Percentiles rank a stretch among this genome's conserved stretches.
Evolutionary conservation across 169 alveolate genomes (phyloP).

Genomic region (Plasmodium falciparum): DNA sequence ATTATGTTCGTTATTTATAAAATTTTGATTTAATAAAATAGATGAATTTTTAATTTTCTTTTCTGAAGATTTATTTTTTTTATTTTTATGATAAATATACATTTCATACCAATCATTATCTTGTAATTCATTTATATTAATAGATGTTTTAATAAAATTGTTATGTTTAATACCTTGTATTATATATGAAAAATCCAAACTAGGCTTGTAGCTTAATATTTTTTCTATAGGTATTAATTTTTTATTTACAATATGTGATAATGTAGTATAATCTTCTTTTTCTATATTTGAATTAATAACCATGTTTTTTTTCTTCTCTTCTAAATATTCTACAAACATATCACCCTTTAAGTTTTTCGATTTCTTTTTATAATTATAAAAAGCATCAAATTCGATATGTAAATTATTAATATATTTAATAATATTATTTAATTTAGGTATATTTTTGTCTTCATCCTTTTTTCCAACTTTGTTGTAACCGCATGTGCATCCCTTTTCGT

Average conservation of each 20-base stretch:
- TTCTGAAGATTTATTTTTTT: neutral
- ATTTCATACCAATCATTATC: constrained; percentile 31
- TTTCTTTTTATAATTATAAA: constrained; percentile 55
- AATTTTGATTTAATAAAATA: neutral
- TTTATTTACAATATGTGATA: constrained; percentile 42
- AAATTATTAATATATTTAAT: constrained; percentile 40
- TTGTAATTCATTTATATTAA: constrained; percentile 25
- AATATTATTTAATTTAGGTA: constrained; percentile 10
- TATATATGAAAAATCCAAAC: constrained; percentile 32
- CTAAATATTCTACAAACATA: constrained; percentile 39
- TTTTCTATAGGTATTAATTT: constrained; percentile 44
- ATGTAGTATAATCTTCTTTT: constrained; percentile 59
- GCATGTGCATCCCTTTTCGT: constrained; percentile 42
- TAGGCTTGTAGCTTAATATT: constrained; percentile 33
- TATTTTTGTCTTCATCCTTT: neutral
- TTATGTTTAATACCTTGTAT: constrained; percentile 48
- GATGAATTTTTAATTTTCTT: neutral
- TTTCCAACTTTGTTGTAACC: constrained; percentile 26
- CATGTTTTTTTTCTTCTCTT: constrained; percentile 66
- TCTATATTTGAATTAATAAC: constrained; percentile 42
- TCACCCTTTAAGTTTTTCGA: constrained; percentile 46
- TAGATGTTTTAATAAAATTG: constrained; percentile 28
- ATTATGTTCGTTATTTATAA: neutral
- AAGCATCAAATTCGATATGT: constrained; percentile 68
- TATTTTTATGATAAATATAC: constrained; percentile 19